Evolutionary conservation across 2,329 filamentous ascomycete species (phyloP).

Genomic region (Diaporthe australafricana): DNA sequence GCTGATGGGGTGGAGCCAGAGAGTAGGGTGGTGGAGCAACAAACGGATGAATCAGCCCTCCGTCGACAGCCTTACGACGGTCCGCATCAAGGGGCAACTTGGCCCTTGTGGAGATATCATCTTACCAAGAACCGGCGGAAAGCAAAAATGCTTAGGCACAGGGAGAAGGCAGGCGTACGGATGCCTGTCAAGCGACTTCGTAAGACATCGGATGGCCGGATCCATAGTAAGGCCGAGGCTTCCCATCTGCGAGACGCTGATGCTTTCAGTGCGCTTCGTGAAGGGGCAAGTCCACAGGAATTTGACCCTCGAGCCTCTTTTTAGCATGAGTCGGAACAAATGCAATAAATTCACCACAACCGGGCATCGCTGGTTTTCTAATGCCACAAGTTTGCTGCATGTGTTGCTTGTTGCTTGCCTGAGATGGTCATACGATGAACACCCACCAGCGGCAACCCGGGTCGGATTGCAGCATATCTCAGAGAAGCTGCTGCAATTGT

Average conservation of each 20-base stretch:
- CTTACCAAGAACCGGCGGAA: conserved; percentile 1
- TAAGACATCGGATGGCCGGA: not conserved
- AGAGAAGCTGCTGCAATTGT: not conserved
- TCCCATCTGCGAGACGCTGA: not conserved
- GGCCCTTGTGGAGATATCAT: conserved; percentile 20
- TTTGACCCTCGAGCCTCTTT: not conserved
- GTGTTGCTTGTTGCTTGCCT: not conserved
- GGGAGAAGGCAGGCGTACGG: not conserved
- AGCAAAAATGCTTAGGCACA: conserved; percentile 1
- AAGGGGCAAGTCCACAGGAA: not conserved
- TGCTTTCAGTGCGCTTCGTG: not conserved
- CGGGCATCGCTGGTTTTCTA: not conserved
- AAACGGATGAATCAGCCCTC: not conserved
- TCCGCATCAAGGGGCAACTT: conserved; percentile 1
- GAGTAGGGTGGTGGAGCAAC: not conserved
- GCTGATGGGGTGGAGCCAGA: not conserved
- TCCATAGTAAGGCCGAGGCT: not conserved
- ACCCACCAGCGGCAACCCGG: not conserved
- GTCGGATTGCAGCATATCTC: not conserved
- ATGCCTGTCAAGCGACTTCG: not conserved
- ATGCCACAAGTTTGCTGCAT: not conserved
- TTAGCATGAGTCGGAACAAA: conserved; percentile 6
- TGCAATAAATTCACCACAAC: not conserved
- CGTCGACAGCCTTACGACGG: not conserved
- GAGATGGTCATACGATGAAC: not conserved